Base-by-base conservation (phyloP, 169 alveolate species). In the Eimeria praecox region DNA sequence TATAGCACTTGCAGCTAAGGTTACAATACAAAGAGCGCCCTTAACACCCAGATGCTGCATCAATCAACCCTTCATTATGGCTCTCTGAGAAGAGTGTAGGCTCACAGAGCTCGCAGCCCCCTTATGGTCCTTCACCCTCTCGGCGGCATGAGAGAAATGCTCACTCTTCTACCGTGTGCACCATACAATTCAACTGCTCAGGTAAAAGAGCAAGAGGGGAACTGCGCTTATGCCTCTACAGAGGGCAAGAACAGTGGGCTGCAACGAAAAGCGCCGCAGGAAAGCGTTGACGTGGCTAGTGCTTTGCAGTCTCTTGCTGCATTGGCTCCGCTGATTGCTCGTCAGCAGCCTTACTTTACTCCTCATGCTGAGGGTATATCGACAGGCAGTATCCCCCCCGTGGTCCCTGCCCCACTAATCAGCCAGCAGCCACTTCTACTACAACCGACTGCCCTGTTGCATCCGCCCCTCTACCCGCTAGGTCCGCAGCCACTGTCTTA, bases 341-440 rank as follows among this genome's bases (percentile, higher is more conserved):
- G 82, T 12, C 82, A 59, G 24, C 44, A 56, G 24, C 42, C 93
- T 38, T 73, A 38, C 49, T 8, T 33, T 38, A 64, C 82, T 0
- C 56, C 80, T 59, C 59, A 30, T 35, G n/a, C 54, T 86, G 93
- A 73, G 30, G 54, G 49, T 6, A 56, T 86, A 20, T 40, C 93
- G 71, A 38, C 93, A 2, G 33, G 66, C 42, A 56, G 42, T 73
- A 20, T 86, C 27, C 82, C 93, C 40, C 62, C 93, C 24, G 62
- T 86, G 33, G 93, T 86, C 62, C 62, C 93, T 35, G 93, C 80
- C 49, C 80, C 93, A 18, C 18, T 86, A 46, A 38, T 86, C 6
- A 42, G 62, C 69, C 93, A 86, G 62, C 93, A 86, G 80, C 93
- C 93, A 38, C 82, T 86, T 49, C 52, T 86, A 35, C 77, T 86